A percentile compares a stretch with the other conserved stretches of the same genome.
Conservation (phyloP, 2,329 filamentous ascomycete species). For the Talaromyces marneffei region DNA sequence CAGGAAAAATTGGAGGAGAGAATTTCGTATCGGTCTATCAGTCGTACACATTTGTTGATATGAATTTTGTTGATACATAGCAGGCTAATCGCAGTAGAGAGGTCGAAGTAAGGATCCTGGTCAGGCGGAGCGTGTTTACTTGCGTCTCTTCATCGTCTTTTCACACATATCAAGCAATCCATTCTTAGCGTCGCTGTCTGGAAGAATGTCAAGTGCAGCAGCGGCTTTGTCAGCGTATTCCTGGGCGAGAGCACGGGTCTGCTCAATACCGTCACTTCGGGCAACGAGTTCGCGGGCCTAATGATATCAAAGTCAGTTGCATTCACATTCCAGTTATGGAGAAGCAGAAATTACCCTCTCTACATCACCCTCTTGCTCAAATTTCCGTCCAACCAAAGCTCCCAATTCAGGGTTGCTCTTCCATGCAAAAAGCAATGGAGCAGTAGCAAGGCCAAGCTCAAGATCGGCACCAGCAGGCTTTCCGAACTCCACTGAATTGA, state of each 20-base stretch:
- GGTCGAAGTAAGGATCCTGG: not conserved
- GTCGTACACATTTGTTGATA: not conserved
- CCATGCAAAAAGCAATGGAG: conserved; percentile 93
- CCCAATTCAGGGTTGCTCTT: conserved; percentile 80
- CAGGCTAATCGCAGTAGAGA: not conserved
- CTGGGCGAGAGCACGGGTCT: conserved; percentile 83
- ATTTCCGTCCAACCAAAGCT: conserved; percentile 84
- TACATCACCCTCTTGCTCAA: conserved; percentile 76
- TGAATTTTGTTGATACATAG: not conserved
- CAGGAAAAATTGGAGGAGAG: not conserved
- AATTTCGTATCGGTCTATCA: not conserved
- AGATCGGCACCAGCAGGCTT: conserved; percentile 94
- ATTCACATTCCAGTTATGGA: not conserved
- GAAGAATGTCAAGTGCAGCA: conserved; percentile 74
- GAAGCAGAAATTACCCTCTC: conserved; percentile 57
- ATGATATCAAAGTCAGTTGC: not conserved
- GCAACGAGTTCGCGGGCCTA: conserved; percentile 83
- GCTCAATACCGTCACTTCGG: conserved; percentile 78
- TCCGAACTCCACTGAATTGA: conserved; percentile 74
- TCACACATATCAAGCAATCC: conserved; percentile 89
- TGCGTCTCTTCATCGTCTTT: conserved; percentile 83
- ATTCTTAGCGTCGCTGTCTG: conserved; percentile 89
- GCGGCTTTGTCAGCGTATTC: conserved; percentile 87
- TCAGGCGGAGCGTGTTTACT: conserved; percentile 45
- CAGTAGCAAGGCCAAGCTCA: conserved; percentile 87